phyloP scores from a whole-genome alignment of 768 basidiomycete genomes.

The Russula abietina region DNA sequence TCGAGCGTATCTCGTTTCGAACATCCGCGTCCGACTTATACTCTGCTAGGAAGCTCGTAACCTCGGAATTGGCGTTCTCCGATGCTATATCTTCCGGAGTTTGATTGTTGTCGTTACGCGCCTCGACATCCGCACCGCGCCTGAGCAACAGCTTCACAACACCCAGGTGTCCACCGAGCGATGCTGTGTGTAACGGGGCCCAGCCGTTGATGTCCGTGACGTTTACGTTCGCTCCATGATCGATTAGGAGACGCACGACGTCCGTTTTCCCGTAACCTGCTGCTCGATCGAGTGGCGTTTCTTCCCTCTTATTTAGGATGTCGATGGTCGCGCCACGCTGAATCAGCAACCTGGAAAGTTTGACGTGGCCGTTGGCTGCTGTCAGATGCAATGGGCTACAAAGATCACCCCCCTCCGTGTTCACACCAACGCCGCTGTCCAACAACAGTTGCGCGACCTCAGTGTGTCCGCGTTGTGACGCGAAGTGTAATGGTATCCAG shows the following conservation, averaged over 20 bases:
- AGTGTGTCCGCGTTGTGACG: background rate
- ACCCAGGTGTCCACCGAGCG: background rate
- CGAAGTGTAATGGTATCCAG: conserved; percentile 1
- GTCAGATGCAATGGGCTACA: background rate
- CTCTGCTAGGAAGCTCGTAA: background rate
- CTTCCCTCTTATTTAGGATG: background rate
- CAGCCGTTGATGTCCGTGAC: background rate
- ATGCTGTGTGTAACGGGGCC: conserved; percentile 6
- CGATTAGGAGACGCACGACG: background rate
- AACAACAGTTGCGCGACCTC: background rate
- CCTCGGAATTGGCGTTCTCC: background rate
- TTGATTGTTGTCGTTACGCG: background rate
- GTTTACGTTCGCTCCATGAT: conserved; percentile 4
- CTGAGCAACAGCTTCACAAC: background rate
- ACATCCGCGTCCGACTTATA: background rate
- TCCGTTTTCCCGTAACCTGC: background rate
- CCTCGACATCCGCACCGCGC: background rate
- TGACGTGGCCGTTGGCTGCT: background rate
- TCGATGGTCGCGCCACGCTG: background rate
- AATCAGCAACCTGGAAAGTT: background rate
- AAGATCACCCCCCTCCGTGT: background rate
- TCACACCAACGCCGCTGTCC: background rate
- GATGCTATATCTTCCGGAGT: background rate
- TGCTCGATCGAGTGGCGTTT: conserved; percentile 7
- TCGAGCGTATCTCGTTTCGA: background rate